Evolutionary conservation across 371 early-diverging fungal species (phyloP).

Genomic region (Mortierella sp.): DNA sequence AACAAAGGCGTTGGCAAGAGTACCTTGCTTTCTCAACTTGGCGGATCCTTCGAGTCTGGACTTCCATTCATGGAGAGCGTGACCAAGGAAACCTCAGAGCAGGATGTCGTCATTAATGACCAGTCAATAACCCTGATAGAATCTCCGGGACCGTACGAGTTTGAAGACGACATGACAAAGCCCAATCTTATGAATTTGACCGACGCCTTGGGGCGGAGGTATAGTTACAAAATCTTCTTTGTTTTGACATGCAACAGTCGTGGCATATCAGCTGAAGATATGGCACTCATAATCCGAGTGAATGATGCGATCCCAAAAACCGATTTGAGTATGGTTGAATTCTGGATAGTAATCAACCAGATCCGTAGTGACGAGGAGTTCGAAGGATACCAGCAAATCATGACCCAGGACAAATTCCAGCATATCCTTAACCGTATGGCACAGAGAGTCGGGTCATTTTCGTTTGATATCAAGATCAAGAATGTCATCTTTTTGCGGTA

Average conservation of each 20-base stretch:
- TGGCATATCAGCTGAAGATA: background rate
- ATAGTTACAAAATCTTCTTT: slow-evolving; percentile 20
- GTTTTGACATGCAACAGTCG: slow-evolving; percentile 17
- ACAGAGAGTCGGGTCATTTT: too few relatives aligned
- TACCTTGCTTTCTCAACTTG: slow-evolving; percentile 16
- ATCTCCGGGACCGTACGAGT: slow-evolving; percentile 18
- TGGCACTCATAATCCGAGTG: slow-evolving; percentile 19
- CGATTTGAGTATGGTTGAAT: background rate
- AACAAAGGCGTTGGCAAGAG: slow-evolving; percentile 24
- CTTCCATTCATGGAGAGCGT: slow-evolving; percentile 5
- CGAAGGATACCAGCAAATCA: background rate
- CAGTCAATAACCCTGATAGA: slow-evolving; percentile 6
- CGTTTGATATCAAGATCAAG: too few relatives aligned
- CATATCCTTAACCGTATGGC: too few relatives aligned
- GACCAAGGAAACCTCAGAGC: slow-evolving; percentile 6
- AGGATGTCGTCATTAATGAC: background rate
- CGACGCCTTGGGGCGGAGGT: background rate
- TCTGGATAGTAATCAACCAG: slow-evolving; percentile 10
- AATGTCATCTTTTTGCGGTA: too few relatives aligned
- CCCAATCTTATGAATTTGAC: slow-evolving; percentile 6
- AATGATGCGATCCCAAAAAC: slow-evolving; percentile 10
- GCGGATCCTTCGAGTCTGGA: slow-evolving; percentile 17
- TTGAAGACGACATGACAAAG: background rate
- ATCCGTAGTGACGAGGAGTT: background rate
- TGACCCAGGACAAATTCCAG: too few relatives aligned